These are phyloP conservation scores for Globisporangium barbulae DNA, from an alignment of 352 stramenopile species.

Conservation along the genomic window DNA sequence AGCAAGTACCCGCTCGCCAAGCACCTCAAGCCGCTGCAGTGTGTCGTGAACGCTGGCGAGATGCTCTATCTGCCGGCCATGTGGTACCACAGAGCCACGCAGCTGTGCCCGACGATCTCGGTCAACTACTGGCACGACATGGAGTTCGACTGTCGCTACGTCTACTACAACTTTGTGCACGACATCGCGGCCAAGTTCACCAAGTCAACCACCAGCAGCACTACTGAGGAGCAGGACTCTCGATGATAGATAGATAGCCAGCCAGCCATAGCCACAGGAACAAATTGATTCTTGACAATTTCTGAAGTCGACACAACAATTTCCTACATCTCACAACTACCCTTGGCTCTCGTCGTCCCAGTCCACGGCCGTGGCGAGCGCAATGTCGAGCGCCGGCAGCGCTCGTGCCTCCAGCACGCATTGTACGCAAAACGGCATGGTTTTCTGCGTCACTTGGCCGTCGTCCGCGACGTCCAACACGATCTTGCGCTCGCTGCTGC, in stretches of 20 bases:
- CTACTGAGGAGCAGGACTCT: conserved; percentile 13
- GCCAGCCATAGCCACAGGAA: no score
- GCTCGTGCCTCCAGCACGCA: conserved; percentile 9
- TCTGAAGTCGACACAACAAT: background rate
- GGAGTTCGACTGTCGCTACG: conserved; percentile 84
- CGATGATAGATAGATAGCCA: background rate
- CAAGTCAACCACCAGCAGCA: conserved; percentile 9
- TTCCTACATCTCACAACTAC: background rate
- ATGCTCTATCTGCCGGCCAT: conserved; percentile 76
- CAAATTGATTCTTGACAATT: background rate
- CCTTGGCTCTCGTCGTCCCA: background rate
- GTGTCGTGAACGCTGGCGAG: conserved; percentile 66
- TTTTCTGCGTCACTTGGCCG: conserved; percentile 7
- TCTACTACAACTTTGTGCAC: conserved; percentile 86
- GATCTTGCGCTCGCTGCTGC: conserved; percentile 21
- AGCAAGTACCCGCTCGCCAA: conserved; percentile 48
- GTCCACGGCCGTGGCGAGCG: background rate
- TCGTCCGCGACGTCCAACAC: conserved; percentile 22
- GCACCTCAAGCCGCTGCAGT: conserved; percentile 54
- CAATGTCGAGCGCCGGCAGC: conserved; percentile 6
- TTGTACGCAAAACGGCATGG: conserved; percentile 9
- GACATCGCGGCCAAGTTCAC: conserved; percentile 29
- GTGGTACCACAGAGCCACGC: conserved; percentile 83
- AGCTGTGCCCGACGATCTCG: conserved; percentile 71
- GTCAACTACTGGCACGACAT: conserved; percentile 92